Base-by-base conservation (phyloP, 768 basidiomycete genomes). In the Kwoniella bestiolae region DNA sequence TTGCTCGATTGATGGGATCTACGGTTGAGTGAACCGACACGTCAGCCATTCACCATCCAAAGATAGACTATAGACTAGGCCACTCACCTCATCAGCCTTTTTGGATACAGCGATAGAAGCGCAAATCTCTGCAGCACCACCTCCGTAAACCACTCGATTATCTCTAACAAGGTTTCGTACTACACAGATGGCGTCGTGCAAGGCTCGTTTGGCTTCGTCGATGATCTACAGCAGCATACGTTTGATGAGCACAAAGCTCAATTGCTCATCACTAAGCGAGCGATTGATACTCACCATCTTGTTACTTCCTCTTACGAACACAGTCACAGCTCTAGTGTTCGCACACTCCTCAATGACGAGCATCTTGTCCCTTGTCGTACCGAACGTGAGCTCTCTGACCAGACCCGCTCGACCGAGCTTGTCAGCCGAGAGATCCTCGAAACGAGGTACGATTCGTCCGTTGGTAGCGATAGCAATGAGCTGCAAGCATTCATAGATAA, bases 311-410 rank as follows among this genome's bases (percentile, higher is more conserved):
- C 96, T 87, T 25, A 98, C 94, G 72, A 99, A 98, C 73, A 98
- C 89, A 7, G 96, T 98, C 47, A 98, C 95, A 35, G 95, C 94
- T 60, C 94, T 87, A 9, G 90, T 87, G 83, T 99, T 99, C 18
- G 96, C 95, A 74, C 95, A 98, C 76, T 98, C 94, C 81, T 98
- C 96, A 72, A 99, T 95, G 68, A 98, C 91, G 60, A 99, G 87
- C 96, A 99, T 99, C 85, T 97, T 97, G 82, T 99, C 96, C 67
- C 93, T 87, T 16, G 96, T 99, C 8, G 96, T 99, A 53, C 96
- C 96, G 81, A 99, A 99, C 6, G 91, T 87, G 60, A 99, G 81
- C 82, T 99, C 95, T 34, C 94, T 87, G 6, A 99, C 95, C 59
- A 95, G 83, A 12, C 96, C 96, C 0, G 96, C 96, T 66, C 87